These are phyloP conservation scores for Rubus parviflorus DNA, from an alignment of 306 rosid genomes.

Conservation along the genomic window DNA sequence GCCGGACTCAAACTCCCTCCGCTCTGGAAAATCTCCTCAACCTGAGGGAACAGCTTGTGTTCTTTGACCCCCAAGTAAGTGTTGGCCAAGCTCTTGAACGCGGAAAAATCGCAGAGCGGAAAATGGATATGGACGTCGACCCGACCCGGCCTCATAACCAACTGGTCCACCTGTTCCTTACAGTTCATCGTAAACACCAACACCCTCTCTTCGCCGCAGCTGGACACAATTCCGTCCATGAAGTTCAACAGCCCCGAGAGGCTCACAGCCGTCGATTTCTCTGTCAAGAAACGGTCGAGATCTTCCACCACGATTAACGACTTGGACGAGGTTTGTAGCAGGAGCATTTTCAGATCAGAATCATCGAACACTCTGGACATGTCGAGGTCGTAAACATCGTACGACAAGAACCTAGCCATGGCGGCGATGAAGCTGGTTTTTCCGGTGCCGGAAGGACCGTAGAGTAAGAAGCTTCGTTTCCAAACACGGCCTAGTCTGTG, in stretches of 20 bases:
- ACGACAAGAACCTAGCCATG: constrained; percentile 74
- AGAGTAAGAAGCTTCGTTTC: constrained; percentile 85
- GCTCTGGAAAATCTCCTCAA: constrained; percentile 71
- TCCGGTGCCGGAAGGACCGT: constrained; percentile 81
- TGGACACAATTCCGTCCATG: constrained; percentile 81
- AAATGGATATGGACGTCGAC: constrained; percentile 81
- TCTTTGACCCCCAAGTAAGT: constrained; percentile 81
- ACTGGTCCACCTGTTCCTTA: constrained; percentile 54
- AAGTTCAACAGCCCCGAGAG: constrained; percentile 66
- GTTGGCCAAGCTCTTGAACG: constrained; percentile 66
- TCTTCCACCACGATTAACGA: constrained; percentile 82
- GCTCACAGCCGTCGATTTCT: constrained; percentile 42
- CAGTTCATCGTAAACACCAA: constrained; percentile 78
- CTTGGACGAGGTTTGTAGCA: constrained; percentile 63
- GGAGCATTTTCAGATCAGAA: constrained; percentile 52
- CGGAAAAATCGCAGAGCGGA: constrained; percentile 78
- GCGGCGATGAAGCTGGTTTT: constrained; percentile 86
- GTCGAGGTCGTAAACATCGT: constrained; percentile 80
- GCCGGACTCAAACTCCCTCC: constrained; percentile 78
- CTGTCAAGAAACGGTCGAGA: constrained; percentile 55
- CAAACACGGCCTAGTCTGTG: constrained; percentile 87
- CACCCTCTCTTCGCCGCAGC: constrained; percentile 80
- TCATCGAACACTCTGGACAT: constrained; percentile 54
- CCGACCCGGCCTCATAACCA: constrained; percentile 78
- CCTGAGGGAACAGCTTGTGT: constrained; percentile 84